Percentiles rank a stretch among this genome's conserved stretches.
These are phyloP conservation scores for Blastocystis sp. DNA, from an alignment of 352 stramenopile genomes.

Conservation along the genomic window DNA sequence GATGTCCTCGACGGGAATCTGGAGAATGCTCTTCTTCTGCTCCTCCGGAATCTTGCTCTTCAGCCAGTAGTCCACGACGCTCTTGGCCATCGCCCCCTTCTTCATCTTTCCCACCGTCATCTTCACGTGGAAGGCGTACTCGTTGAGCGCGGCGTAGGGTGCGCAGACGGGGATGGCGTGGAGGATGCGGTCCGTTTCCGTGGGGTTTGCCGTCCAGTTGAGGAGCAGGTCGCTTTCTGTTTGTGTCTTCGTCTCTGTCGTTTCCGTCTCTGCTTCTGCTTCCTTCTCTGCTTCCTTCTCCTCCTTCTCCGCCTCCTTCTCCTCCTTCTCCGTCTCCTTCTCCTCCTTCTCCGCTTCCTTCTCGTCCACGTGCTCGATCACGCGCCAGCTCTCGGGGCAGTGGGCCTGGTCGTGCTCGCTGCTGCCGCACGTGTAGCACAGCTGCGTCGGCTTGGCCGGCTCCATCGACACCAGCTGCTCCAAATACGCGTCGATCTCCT, in stretches of 20 bases:
- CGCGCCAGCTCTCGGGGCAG: conserved; percentile 62
- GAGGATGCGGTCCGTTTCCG: conserved; percentile 77
- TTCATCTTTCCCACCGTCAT: conserved; percentile 79
- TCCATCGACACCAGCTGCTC: conserved; percentile 36
- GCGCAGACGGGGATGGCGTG: conserved; percentile 82
- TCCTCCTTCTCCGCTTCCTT: conserved; percentile 35
- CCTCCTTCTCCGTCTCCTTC: conserved; percentile 67
- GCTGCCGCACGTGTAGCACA: conserved; percentile 66
- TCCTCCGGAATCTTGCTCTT: conserved; percentile 74
- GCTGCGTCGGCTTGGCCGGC: conserved; percentile 72
- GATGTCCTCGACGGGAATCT: conserved; percentile 79
- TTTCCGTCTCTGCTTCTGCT: conserved; percentile 74
- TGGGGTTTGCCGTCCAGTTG: conserved; percentile 77
- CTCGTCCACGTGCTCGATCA: conserved; percentile 46
- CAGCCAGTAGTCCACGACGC: conserved; percentile 76
- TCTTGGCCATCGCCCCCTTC: conserved; percentile 81
- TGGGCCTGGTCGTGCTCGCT: conserved; percentile 43
- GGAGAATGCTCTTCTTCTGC: conserved; percentile 81
- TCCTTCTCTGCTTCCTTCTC: conserved; percentile 76
- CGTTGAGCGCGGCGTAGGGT: conserved; percentile 78
- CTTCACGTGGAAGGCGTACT: conserved; percentile 84
- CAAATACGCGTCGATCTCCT: conserved; percentile 21
- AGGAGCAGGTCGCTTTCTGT: conserved; percentile 77
- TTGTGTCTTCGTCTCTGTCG: no score
- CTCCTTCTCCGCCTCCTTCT: conserved; percentile 73